Percentiles rank a stretch among this genome's conserved stretches.
Evolutionary conservation across 306 rosid species (phyloP).

Genomic region (Prunus fruticosa): DNA sequence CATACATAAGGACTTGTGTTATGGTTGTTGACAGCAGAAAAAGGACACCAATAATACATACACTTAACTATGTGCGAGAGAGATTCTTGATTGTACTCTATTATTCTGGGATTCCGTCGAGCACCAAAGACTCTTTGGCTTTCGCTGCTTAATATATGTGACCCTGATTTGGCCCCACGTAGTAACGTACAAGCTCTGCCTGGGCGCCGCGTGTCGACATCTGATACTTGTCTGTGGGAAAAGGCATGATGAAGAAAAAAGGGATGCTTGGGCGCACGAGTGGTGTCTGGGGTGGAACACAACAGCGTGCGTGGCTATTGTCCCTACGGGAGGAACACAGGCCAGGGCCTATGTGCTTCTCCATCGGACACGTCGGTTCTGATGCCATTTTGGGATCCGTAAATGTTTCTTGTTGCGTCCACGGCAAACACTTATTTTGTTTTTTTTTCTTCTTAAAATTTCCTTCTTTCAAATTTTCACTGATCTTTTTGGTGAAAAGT

Average conservation of each 20-base stretch:
- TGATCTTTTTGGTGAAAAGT: no score
- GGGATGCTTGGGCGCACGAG: constrained; percentile 33
- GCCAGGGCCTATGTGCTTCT: not conserved
- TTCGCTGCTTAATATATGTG: not conserved
- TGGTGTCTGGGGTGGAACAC: constrained; percentile 35
- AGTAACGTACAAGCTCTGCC: not conserved
- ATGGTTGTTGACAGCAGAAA: not conserved
- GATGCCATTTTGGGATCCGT: constrained; percentile 30
- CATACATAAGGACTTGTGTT: no score
- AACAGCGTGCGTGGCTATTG: constrained; percentile 34
- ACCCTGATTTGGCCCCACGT: not conserved
- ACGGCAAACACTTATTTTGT: constrained; percentile 19
- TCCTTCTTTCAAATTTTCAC: no score
- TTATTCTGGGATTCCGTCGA: constrained; percentile 18
- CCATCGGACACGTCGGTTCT: constrained; percentile 22
- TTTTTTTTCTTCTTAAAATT: not conserved
- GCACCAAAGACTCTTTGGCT: not conserved
- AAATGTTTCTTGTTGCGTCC: constrained; percentile 48
- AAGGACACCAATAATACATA: not conserved
- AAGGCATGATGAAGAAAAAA: not conserved
- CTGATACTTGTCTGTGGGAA: not conserved
- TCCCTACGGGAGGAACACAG: constrained; percentile 11
- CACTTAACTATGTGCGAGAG: not conserved
- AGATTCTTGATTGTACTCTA: not conserved
- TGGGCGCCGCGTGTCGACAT: constrained; percentile 17